Evolutionary conservation across 208 protist genomes (phyloP).

Genomic region (Trypanosoma avium): DNA sequence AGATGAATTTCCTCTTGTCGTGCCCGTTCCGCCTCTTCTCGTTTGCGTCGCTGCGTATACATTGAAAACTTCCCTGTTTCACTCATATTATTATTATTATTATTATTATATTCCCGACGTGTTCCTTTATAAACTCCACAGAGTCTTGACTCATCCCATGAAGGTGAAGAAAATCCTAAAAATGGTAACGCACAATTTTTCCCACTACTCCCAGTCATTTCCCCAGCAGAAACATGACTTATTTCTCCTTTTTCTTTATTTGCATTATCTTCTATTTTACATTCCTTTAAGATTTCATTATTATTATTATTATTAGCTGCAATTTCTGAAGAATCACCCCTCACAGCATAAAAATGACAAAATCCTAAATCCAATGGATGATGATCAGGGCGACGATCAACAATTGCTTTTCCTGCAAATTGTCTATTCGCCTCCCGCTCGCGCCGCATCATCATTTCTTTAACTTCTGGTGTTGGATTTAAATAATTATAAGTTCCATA

Average conservation of each 20-base stretch:
- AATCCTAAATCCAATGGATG: conserved; percentile 53
- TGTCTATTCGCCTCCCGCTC: background rate
- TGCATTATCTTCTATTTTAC: no score
- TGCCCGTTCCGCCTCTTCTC: background rate
- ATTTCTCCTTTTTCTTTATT: no score
- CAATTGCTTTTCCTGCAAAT: conserved; percentile 39
- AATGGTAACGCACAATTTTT: background rate
- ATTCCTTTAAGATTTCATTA: background rate
- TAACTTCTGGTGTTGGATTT: background rate
- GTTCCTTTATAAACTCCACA: conserved; percentile 6
- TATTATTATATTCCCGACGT: background rate
- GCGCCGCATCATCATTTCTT: background rate
- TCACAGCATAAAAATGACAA: conserved; percentile 3
- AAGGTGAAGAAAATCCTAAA: background rate
- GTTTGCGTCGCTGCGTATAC: background rate
- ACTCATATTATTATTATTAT: no score
- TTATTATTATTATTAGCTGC: background rate
- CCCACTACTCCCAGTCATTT: no score
- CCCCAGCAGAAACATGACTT: no score
- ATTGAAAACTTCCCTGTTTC: background rate
- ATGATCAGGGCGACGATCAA: conserved; percentile 52
- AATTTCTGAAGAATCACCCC: background rate
- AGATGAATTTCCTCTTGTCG: conserved; percentile 18
- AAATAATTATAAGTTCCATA: conserved; percentile 12
- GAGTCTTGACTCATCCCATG: background rate